Evolutionary conservation across 1,139 yeast genomes (phyloP), one percentile per base, ranked within the genome.

Genomic region (Scheffersomyces segobiensis): DNA sequence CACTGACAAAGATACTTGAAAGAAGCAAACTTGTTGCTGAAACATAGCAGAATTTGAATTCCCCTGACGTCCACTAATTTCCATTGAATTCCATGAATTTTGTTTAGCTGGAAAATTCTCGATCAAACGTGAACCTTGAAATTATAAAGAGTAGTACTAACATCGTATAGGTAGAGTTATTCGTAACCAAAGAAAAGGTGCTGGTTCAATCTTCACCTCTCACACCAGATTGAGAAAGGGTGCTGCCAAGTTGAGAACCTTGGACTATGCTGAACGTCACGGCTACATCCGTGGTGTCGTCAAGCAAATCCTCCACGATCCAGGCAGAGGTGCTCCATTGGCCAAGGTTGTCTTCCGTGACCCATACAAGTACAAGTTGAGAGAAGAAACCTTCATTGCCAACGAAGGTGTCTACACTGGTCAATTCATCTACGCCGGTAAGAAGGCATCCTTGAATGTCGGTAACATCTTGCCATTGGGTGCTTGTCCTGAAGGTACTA

Each of bases 141-240:
- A 19, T 20, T 48, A 10, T 48, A 14, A 24, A 48, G 24, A 21
- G 50, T 48, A 20, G 17, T 59, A 64, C 66, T 63, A 65, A 64
- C 66, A 58, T 26, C 49, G 26, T 53, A 78, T 79, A 89, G 98
- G 99, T 91, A 95, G 99, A 90, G 99, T 96, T 86, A 96, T 96
- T 88, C 97, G 99, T 87, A 95, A 96, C 89, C 99, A 96, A 91
- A 93, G 99, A 92, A 96, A 96, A 87, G 98, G 98, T 89, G 98
- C 98, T 85, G 99, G 99, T 80, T 93, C 98, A 79, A 93, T 96
- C 89, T 96, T 96, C 93, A 91, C 97, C 82, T 88, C 99, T 78
- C 97, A 93, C 95, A 95, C 98, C 88, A 95, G 98, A 86, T 92
- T 96, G 83, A 92, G 99, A 90, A 91, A 96, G 87, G 99, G 99